These are phyloP conservation scores for Combretum micranthum DNA, from an alignment of 345 rosid genomes.

Conservation along the genomic window DNA sequence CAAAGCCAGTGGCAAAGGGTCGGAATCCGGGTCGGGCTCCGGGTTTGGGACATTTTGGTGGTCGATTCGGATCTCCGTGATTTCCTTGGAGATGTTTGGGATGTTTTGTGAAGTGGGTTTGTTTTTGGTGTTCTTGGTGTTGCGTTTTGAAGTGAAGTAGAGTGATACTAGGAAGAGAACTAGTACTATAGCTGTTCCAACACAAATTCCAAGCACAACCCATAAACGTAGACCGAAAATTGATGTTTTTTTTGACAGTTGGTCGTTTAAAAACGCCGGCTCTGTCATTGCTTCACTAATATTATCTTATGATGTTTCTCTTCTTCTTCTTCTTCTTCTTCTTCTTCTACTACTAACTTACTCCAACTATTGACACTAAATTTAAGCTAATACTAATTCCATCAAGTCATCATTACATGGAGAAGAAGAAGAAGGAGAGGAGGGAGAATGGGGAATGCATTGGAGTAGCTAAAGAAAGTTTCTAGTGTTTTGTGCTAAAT, in stretches of 20 bases:
- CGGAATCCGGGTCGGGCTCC: constrained; percentile 22
- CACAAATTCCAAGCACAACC: constrained; percentile 81
- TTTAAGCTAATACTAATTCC: no score
- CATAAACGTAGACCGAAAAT: constrained; percentile 67
- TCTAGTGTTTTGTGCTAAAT: no score
- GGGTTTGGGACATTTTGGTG: constrained; percentile 24
- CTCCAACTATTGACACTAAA: no score
- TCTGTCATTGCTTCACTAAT: constrained; percentile 44
- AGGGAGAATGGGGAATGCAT: neutral
- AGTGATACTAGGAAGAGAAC: constrained; percentile 77
- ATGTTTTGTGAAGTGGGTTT: constrained; percentile 28
- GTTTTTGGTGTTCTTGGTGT: constrained; percentile 16
- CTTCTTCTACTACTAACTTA: constrained; percentile 4
- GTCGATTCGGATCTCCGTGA: constrained; percentile 66
- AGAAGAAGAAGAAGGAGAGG: no score
- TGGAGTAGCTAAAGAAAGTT: no score
- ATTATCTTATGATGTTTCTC: neutral
- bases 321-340: constrained; percentile 1
- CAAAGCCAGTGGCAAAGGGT: constrained; percentile 29
- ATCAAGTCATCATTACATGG: no score
- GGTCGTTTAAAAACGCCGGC: constrained; percentile 55
- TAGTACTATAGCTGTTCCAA: constrained; percentile 73
- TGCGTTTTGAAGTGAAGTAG: constrained; percentile 72
- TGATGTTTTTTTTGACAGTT: constrained; percentile 57
- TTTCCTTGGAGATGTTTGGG: constrained; percentile 74